Evolutionary conservation across 169 alveolate species (phyloP).

Genomic region (Theileria annulata): DNA sequence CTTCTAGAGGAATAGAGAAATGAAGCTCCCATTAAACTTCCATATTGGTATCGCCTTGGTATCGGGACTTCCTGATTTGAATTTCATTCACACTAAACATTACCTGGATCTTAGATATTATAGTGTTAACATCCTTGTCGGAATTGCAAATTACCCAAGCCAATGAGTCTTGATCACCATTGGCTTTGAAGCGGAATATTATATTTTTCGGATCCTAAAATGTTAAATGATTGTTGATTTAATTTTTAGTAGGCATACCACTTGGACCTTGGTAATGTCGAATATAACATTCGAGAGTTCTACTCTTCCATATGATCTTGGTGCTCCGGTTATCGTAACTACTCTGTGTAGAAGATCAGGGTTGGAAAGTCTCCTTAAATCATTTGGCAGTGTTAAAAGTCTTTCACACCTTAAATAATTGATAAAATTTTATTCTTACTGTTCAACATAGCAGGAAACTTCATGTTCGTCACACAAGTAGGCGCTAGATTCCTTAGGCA

Average conservation of each 20-base stretch:
- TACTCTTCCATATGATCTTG: constrained; percentile 76
- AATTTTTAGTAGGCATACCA: constrained; percentile 41
- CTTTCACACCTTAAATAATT: constrained; percentile 72
- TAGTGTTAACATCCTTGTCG: constrained; percentile 67
- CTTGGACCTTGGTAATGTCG: constrained; percentile 61
- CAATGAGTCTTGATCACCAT: constrained; percentile 76
- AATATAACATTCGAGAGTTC: constrained; percentile 71
- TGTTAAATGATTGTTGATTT: background rate
- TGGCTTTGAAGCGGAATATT: constrained; percentile 73
- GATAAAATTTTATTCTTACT: constrained; percentile 29
- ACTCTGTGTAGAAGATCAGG: constrained; percentile 71
- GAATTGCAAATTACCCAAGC: constrained; percentile 76
- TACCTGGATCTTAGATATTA: constrained; percentile 72
- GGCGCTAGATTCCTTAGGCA: constrained; percentile 70
- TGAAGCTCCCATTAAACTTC: constrained; percentile 71
- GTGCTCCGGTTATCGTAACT: constrained; percentile 74
- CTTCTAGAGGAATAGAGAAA: constrained; percentile 75
- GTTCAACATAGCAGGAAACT: constrained; percentile 77
- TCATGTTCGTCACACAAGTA: constrained; percentile 76
- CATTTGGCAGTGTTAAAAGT: constrained; percentile 73
- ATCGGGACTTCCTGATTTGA: constrained; percentile 69
- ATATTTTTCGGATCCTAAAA: constrained; percentile 61
- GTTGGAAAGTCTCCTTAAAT: constrained; percentile 71
- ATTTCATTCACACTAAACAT: background rate
- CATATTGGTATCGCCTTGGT: constrained; percentile 74